Evolutionary conservation across 257 asterid species (phyloP), one percentile per base, ranked within the genome.

Genomic region (Verbascum thapsus): DNA sequence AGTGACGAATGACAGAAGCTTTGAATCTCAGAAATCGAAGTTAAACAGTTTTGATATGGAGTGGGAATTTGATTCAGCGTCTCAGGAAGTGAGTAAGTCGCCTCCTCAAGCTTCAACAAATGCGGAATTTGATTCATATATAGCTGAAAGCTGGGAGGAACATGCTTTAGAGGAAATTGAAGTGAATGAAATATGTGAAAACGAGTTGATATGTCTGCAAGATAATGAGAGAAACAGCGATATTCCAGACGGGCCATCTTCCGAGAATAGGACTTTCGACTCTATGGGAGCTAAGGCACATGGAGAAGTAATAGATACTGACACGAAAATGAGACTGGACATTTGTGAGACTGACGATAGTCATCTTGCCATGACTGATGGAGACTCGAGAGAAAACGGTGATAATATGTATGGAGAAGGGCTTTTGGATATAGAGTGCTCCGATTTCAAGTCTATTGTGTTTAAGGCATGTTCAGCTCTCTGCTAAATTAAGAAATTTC

Each of bases 401-500:
- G 10, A 22, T 16, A 45, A 30, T 18, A 2, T 10, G 35, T 56
- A 47, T 37, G 72, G 40, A 56, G 66, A 4, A 40, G 37, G 48
- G 51, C 23, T 32, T 48, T 44, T 5, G 13, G 63, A 49, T 30
- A 44, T 44, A 0, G 39, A 39, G 26, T 50, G 78, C 18, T 53
- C 69, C 43, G 54, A 70, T 67, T 55, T 42, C 38, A 62, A 61
- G 53, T 52, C 76, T 55, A 20, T 67, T 63, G 57, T 80, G 10
- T 37, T 42, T 57, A 50, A 76, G 86, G 89, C 82, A 67, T 47
- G 51, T 47, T 61, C 57, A 30, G 53, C 69, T 68, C 40, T 53
- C 41, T 58, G n/a, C 55, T 61, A n/a, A 13, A 8, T 39, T 47
- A 15, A 15, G 45, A 8, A 61, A 3, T 2, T 58, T 50, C 43